These are phyloP conservation scores for Aureobasidium pullulans DNA, from an alignment of 2,329 filamentous ascomycete genomes.

Conservation along the genomic window DNA sequence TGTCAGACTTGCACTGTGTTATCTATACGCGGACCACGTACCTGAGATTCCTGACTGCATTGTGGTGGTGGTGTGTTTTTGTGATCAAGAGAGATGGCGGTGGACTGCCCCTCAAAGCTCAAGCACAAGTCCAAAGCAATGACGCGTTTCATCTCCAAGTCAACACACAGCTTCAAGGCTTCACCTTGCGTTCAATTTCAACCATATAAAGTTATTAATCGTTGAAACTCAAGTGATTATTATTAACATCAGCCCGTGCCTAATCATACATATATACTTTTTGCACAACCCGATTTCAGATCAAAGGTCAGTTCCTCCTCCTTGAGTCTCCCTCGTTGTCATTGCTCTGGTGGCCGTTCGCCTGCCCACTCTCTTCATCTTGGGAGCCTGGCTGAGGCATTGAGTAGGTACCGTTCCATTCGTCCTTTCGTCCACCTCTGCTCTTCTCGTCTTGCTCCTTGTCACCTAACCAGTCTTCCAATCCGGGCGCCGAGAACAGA, in stretches of 20 bases:
- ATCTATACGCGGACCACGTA: constrained; percentile 29
- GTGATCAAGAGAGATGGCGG: background rate
- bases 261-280: background rate
- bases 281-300: background rate
- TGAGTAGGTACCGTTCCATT: constrained; percentile 1
- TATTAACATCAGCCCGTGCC: background rate
- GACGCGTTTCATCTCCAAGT: constrained; percentile 2
- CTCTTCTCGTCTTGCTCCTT: constrained; percentile 16
- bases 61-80: constrained; percentile 21
- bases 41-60: constrained; percentile 79
- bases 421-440: constrained; percentile 3
- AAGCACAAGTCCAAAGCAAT: constrained; percentile 3
- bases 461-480: constrained; percentile 19
- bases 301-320: background rate
- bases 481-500: constrained; percentile 20
- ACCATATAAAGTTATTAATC: too few relatives aligned
- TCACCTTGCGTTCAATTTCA: background rate
- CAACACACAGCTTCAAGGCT: background rate
- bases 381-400: background rate
- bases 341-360: background rate
- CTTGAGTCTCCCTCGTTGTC: background rate
- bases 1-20: background rate
- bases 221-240: background rate
- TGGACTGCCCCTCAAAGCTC: constrained; percentile 11
- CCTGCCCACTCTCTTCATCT: constrained; percentile 8